Percentiles rank a stretch among this genome's conserved stretches.
Conservation (phyloP, 495 filamentous ascomycete genomes). For the Tuber indicum region DNA sequence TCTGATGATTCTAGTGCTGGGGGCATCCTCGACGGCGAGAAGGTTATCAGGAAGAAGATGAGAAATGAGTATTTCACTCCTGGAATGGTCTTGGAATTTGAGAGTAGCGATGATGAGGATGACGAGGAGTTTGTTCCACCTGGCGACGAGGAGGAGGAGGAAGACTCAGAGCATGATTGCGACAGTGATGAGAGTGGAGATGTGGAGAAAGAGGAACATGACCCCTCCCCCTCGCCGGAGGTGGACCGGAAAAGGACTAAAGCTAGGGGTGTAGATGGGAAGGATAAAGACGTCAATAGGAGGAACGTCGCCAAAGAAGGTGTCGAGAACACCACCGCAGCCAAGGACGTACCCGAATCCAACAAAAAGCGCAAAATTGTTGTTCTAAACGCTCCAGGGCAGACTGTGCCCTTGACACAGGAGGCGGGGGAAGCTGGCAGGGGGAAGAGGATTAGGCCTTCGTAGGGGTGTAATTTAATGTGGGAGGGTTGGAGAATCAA, state of each 20-base stretch:
- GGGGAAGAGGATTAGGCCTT: neutral
- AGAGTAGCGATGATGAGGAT: conserved; percentile 2
- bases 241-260: neutral
- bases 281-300: neutral
- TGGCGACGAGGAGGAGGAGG: neutral
- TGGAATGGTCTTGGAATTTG: neutral
- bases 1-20: neutral
- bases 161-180: neutral
- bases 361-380: neutral
- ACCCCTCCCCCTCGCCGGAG: neutral
- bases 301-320: neutral
- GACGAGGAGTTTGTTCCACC: neutral
- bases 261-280: neutral
- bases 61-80: neutral
- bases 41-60: neutral
- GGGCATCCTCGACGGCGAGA: neutral
- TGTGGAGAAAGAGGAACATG: neutral
- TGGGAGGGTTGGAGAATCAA: neutral
- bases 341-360: neutral
- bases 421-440: neutral
- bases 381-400: neutral
- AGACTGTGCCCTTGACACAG: neutral
- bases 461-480: neutral
- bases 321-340: neutral
- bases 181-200: neutral